These are phyloP conservation scores for Amanita thiersii DNA, from an alignment of 768 basidiomycete species.

Conservation along the genomic window DNA sequence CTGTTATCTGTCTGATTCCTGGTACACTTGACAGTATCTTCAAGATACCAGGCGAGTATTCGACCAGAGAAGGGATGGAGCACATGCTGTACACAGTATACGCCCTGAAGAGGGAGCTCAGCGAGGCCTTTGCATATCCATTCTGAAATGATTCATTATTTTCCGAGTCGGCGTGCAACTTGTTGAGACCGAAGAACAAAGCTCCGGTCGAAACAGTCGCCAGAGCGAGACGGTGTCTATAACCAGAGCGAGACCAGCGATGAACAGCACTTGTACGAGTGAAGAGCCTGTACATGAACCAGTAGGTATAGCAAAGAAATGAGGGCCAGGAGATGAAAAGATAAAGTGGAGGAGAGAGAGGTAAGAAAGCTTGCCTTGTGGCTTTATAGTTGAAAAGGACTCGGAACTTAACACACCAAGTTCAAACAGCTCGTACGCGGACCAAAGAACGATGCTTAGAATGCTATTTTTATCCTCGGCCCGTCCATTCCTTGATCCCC, in stretches of 20 bases:
- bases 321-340: conserved; percentile 5
- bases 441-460: no score
- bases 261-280: neutral
- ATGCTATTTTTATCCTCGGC: no score
- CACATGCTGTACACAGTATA: conserved; percentile 81
- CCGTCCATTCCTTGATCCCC: no score
- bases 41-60: conserved; percentile 63
- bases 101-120: conserved; percentile 48
- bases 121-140: neutral
- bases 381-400: no score
- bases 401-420: no score
- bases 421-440: no score
- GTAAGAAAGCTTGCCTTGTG: no score
- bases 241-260: neutral
- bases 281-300: conserved; percentile 4
- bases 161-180: conserved; percentile 1
- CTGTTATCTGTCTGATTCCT: conserved; percentile 56
- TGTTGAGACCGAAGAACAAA: neutral
- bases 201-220: conserved; percentile 1
- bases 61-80: conserved; percentile 70
- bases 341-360: no score
- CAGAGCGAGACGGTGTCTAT: neutral
- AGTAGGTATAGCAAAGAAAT: neutral
- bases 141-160: neutral
- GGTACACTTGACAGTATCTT: conserved; percentile 41